Evolutionary conservation across 345 rosid species (phyloP).

Genomic region (Lagerstroemia speciosa): DNA sequence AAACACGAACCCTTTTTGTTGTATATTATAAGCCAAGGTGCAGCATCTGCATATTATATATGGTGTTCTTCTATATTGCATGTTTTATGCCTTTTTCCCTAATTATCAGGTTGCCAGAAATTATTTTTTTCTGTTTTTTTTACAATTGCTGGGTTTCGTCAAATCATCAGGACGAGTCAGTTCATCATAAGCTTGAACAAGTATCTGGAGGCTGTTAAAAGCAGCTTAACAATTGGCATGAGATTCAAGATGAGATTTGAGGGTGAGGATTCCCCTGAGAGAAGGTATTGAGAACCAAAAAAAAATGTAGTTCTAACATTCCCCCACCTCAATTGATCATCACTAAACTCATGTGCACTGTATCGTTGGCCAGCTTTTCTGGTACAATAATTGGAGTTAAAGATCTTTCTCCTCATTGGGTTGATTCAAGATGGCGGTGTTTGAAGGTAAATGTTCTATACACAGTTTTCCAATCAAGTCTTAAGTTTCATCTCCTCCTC

Average conservation of each 20-base stretch:
- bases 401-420: slow-evolving; percentile 71
- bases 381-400: slow-evolving; percentile 82
- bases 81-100: neutral
- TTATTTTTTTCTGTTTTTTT: no score
- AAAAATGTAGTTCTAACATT: no score
- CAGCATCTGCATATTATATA: neutral
- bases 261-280: slow-evolving; percentile 74
- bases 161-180: slow-evolving; percentile 51
- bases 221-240: slow-evolving; percentile 55
- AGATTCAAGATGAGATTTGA: slow-evolving; percentile 81
- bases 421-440: slow-evolving; percentile 77
- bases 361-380: slow-evolving; percentile 47
- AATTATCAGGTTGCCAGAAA: neutral
- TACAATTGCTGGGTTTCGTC: neutral
- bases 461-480: neutral
- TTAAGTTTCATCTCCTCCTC: neutral
- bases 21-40: slow-evolving; percentile 88
- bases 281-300: slow-evolving; percentile 36
- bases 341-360: neutral
- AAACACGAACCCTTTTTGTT: slow-evolving; percentile 48
- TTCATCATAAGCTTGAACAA: slow-evolving; percentile 66
- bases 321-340: no score
- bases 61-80: no score
- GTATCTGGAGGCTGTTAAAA: slow-evolving; percentile 47
- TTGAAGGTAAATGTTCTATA: slow-evolving; percentile 39